These are phyloP conservation scores for Auricularia sp. DNA, from an alignment of 768 basidiomycete species.

Conservation along the genomic window DNA sequence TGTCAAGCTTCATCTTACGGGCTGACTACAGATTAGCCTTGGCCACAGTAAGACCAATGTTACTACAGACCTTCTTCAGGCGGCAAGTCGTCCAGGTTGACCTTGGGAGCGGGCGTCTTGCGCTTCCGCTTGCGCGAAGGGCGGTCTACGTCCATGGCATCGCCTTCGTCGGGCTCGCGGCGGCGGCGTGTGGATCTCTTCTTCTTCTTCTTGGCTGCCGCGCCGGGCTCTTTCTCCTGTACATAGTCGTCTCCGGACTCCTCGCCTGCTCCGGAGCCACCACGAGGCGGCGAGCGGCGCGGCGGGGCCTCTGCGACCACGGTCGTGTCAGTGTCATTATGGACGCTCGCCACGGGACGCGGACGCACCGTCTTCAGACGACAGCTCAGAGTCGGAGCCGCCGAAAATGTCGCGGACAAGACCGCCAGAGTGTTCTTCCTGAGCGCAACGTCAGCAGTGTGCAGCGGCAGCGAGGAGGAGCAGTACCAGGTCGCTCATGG, in stretches of 20 bases:
- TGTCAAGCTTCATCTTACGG: constrained; percentile 66
- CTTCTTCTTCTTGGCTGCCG: constrained; percentile 16
- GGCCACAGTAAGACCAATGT: neutral
- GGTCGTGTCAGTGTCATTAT: too few relatives aligned
- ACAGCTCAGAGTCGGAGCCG: constrained; percentile 76
- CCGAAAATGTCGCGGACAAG: constrained; percentile 73
- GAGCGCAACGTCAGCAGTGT: too few relatives aligned
- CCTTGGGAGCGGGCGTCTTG: constrained; percentile 35
- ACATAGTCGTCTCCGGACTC: constrained; percentile 49
- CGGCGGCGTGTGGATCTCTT: constrained; percentile 19
- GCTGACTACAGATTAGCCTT: constrained; percentile 33
- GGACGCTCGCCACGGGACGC: too few relatives aligned
- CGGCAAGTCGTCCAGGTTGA: constrained; percentile 57
- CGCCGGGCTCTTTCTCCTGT: constrained; percentile 16
- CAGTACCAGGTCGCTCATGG: neutral
- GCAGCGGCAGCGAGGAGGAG: neutral
- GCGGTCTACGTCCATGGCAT: constrained; percentile 26
- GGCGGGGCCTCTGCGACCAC: neutral
- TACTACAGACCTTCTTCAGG: constrained; percentile 58
- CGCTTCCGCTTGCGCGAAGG: constrained; percentile 43
- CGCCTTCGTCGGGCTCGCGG: constrained; percentile 17
- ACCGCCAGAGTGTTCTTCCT: constrained; percentile 10
- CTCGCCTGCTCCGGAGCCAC: constrained; percentile 21
- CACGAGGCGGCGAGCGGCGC: constrained; percentile 8
- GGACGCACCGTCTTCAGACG: constrained; percentile 51